A percentile compares a stretch with the other conserved stretches of the same genome.
phyloP scores from a whole-genome alignment of 139 green algal species.

The Tetradesmus obliquus region DNA sequence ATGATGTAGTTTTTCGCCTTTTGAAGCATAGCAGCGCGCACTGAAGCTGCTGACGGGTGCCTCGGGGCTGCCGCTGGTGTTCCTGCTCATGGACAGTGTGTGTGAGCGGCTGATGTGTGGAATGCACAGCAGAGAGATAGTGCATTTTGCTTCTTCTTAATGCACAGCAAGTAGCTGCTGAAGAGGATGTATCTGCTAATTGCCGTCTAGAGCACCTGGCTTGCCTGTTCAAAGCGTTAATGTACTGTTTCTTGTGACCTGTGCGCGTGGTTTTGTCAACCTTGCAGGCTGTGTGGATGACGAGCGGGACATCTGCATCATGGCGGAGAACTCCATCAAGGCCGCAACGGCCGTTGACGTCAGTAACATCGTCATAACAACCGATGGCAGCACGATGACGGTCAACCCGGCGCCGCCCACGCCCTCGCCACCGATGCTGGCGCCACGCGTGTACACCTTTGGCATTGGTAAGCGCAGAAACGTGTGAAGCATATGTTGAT shows the following conservation, averaged over 20 bases:
- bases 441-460: constrained; percentile 44
- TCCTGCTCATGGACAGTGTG: too few species aligned
- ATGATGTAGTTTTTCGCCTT: too few species aligned
- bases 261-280: not conserved
- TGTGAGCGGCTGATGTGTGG: too few species aligned
- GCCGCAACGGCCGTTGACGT: not conserved
- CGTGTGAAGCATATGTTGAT: too few species aligned
- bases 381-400: not conserved
- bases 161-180: constrained; percentile 58
- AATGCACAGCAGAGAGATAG: too few species aligned
- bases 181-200: too few species aligned
- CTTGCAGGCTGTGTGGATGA: constrained; percentile 51
- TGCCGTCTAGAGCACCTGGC: too few species aligned
- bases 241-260: not conserved
- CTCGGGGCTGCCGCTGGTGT: too few species aligned
- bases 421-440: not conserved
- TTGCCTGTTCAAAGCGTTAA: too few species aligned
- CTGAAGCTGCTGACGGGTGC: not conserved
- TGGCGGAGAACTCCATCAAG: constrained; percentile 25
- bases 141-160: too few species aligned
- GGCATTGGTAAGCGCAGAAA: constrained; percentile 8
- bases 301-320: constrained; percentile 65
- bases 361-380: not conserved
- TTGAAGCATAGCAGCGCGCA: constrained; percentile 14
- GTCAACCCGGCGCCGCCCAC: not conserved